Evolutionary conservation across 345 rosid genomes (phyloP).

Genomic region (Lepidium didymum): DNA sequence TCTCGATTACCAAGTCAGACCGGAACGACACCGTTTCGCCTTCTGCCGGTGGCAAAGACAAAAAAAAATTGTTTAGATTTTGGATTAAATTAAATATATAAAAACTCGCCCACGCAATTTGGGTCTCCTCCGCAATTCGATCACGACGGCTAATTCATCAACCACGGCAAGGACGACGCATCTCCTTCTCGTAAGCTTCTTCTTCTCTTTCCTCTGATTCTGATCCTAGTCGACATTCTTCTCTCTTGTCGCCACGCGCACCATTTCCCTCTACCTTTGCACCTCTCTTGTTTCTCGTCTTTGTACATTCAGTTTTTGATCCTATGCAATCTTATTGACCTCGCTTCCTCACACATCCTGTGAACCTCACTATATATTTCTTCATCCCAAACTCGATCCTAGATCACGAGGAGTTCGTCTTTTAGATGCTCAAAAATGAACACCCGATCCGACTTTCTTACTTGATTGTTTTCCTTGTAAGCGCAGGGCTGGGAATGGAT

Average conservation of each 20-base stretch:
- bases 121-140: slow-evolving; percentile 1
- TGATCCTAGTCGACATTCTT: background rate
- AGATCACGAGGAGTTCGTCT: background rate
- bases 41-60: background rate
- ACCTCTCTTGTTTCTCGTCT: background rate
- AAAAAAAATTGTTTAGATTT: background rate
- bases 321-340: background rate
- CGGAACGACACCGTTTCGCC: slow-evolving; percentile 6
- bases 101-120: background rate
- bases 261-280: background rate
- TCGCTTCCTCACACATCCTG: background rate
- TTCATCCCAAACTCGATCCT: background rate
- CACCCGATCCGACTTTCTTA: background rate
- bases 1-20: background rate
- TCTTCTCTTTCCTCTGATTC: background rate
- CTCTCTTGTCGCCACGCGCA: background rate
- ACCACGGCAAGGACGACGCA: background rate
- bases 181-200: slow-evolving; percentile 9
- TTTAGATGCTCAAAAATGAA: background rate
- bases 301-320: background rate
- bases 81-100: background rate
- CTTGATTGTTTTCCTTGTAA: background rate
- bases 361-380: background rate
- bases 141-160: background rate
- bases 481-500: slow-evolving; percentile 31